phyloP scores from a whole-genome alignment of 371 early-diverging fungal genomes.

The Mortierella sp. region DNA sequence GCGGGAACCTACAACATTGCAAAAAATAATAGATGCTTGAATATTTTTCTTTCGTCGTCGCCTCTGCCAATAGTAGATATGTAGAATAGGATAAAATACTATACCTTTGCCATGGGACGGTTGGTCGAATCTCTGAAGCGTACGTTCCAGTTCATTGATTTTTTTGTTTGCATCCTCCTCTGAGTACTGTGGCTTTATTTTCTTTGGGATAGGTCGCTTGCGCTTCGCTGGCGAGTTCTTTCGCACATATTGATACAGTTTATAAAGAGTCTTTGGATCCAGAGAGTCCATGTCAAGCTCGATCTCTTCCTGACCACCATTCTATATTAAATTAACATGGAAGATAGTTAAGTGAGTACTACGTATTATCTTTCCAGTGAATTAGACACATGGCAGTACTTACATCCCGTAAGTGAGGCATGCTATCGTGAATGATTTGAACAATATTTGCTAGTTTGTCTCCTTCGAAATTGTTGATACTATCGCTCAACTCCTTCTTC shows the following conservation, averaged over 20 bases:
- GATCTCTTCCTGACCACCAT: constrained; percentile 86
- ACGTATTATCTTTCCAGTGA: not conserved
- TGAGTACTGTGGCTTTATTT: constrained; percentile 61
- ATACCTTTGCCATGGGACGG: constrained; percentile 34
- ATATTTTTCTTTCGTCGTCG: not conserved
- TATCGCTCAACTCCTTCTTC: constrained; percentile 89
- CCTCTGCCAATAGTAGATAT: not conserved
- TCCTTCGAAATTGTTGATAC: constrained; percentile 84
- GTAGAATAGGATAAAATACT: not conserved
- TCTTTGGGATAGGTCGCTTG: constrained; percentile 47
- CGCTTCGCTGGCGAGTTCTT: constrained; percentile 57
- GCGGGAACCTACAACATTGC: not conserved
- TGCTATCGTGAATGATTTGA: constrained; percentile 86
- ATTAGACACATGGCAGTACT: constrained; percentile 26
- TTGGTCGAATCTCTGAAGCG: constrained; percentile 70
- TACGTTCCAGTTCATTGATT: constrained; percentile 74
- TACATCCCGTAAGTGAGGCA: constrained; percentile 83
- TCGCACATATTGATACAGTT: constrained; percentile 88
- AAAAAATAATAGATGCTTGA: not conserved
- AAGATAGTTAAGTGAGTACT: not conserved
- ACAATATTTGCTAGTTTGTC: constrained; percentile 86
- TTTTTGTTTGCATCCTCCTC: constrained; percentile 66
- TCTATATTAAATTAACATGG: constrained; percentile 40
- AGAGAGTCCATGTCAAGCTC: constrained; percentile 96
- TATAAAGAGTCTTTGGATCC: constrained; percentile 84